Base-by-base conservation (phyloP, 2,329 filamentous ascomycete genomes). In the Penicillium sp. region DNA sequence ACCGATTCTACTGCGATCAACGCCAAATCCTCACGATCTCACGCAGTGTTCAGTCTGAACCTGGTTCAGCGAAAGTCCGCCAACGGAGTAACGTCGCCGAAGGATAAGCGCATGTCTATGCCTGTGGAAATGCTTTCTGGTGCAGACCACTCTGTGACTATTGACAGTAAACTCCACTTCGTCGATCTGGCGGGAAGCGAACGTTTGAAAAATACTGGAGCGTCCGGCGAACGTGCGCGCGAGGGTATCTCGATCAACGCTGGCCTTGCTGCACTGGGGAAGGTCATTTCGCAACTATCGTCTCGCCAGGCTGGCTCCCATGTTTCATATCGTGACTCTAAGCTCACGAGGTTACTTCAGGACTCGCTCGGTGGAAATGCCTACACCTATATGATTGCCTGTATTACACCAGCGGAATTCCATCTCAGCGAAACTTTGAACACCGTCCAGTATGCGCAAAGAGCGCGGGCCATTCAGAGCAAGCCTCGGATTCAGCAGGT, bases 301-400 rank as follows among this genome's bases (percentile, higher is more conserved):
- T 96, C 93, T 19, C 91, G 93, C 63, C 89, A 93, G 67, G 82
- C 91, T 49, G 93, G 92, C 52, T 90, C 92, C 5, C 93, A 98
- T 78, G 93, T 99, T 61, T 99, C 95, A 2, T 99, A 99, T 76
- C 92, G 95, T 66, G 95, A 99, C 79, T 98, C 95, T n/a, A 93
- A 93, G 75, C 88, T 99, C 69, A 99, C 95, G 11, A 90, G 95
- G 63, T 84, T 99, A 26, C 86, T 99, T 19, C 95, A 99, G 82
- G 95, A 99, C 78, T 99, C 95, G 0, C 84, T 99, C 5, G 95
- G 95, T 61, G 95, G 95, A 5, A 98, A 96, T 75, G 95, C 95
- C 41, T 96, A 97, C 74, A 99, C 95, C 0, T 99, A 98, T 80
- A 98, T 99, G 95, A 95, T 99, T 79, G 95, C 95, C 8, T 99